Evolutionary conservation across 2,329 filamentous ascomycete genomes (phyloP).

Genomic region (Trichoderma semiorbis): DNA sequence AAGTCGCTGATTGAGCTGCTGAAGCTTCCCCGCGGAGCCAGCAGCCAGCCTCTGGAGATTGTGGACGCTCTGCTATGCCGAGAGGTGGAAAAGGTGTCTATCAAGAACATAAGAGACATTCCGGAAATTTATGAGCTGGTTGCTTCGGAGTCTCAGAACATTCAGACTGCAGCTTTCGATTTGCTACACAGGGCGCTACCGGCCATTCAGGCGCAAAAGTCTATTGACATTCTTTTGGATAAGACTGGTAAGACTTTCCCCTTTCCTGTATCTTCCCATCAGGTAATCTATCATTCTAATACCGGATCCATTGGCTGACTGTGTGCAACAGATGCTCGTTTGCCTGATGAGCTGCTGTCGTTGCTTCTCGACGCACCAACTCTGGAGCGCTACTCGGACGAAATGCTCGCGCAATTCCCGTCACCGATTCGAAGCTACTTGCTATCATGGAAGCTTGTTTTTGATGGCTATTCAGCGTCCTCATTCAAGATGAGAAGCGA

Average conservation of each 20-base stretch:
- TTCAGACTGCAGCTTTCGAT: conserved; percentile 78
- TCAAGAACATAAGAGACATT: conserved; percentile 59
- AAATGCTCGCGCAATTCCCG: conserved; percentile 66
- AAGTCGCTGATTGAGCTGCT: conserved; percentile 61
- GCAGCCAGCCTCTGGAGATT: conserved; percentile 66
- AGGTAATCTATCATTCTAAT: accelerated
- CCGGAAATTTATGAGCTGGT: conserved; percentile 72
- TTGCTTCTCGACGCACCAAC: conserved; percentile 76
- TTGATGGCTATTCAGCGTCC: conserved; percentile 75
- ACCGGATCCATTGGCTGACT: not conserved
- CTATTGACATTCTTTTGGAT: conserved; percentile 70
- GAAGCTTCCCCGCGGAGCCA: conserved; percentile 44
- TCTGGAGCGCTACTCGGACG: conserved; percentile 62
- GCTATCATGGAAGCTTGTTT: conserved; percentile 84
- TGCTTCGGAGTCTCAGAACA: conserved; percentile 67
- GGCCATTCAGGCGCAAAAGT: conserved; percentile 72
- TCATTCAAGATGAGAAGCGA: conserved; percentile 79
- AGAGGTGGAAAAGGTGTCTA: conserved; percentile 61
- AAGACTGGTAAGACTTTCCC: conserved; percentile 49
- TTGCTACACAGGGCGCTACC: conserved; percentile 80
- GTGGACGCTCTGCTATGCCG: conserved; percentile 72
- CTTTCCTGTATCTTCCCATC: not conserved
- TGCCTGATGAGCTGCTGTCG: conserved; percentile 83
- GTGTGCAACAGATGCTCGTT: conserved; percentile 49
- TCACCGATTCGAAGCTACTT: conserved; percentile 73